phyloP scores from a whole-genome alignment of 139 green algal genomes.

The Volvox africanus region DNA sequence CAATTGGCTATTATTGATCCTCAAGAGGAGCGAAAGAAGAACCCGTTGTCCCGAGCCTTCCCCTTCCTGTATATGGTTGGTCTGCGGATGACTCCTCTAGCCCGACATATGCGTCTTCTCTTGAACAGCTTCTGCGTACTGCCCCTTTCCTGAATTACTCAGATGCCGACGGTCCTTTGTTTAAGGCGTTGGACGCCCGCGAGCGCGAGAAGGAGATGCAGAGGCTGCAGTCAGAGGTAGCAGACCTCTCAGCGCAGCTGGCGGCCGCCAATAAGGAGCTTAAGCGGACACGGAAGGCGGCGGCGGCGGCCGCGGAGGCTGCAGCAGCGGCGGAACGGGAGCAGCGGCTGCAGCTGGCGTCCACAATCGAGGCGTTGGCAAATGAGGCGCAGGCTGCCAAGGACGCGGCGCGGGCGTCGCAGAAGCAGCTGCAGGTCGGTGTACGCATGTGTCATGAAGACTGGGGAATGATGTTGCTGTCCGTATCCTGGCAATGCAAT shows the following conservation, averaged over 20 bases:
- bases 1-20: too few species aligned
- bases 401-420: neutral
- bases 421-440: constrained; percentile 40
- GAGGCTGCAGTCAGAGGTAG: constrained; percentile 12
- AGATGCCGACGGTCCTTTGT: constrained; percentile 37
- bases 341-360: constrained; percentile 10
- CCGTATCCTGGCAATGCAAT: neutral
- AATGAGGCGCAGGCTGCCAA: neutral
- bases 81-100: neutral
- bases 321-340: constrained; percentile 9
- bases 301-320: constrained; percentile 9
- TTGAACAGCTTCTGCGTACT: neutral
- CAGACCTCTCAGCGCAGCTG: constrained; percentile 31
- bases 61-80: neutral
- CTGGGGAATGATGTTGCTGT: neutral
- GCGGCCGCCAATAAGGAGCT: constrained; percentile 3
- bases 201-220: constrained; percentile 49
- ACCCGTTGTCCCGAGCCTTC: too few species aligned
- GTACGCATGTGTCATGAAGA: neutral
- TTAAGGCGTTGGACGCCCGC: constrained; percentile 41
- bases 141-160: neutral
- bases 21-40: too few species aligned
- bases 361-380: constrained; percentile 2
- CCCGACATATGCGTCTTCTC: neutral
- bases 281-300: constrained; percentile 20